Evolutionary conservation across 768 basidiomycete species (phyloP).

Genomic region (Amanita exitialis): DNA sequence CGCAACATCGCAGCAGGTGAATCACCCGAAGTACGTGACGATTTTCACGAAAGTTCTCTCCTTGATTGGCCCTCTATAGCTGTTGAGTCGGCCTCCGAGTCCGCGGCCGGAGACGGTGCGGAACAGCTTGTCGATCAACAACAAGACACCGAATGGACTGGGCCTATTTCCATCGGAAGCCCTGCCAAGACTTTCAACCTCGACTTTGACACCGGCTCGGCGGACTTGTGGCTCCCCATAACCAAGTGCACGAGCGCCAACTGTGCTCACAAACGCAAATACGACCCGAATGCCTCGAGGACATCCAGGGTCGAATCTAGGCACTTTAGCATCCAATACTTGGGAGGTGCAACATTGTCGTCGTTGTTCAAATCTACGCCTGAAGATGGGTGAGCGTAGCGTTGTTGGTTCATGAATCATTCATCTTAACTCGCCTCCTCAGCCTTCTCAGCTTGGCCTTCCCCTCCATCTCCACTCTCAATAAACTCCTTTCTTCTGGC

Average conservation of each 20-base stretch:
- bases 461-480: neutral
- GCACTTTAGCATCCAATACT: neutral
- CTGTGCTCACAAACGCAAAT: neutral
- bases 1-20: neutral
- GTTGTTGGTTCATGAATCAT: too few relatives aligned
- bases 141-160: neutral
- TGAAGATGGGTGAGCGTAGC: neutral
- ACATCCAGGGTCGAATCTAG: neutral
- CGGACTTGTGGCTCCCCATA: slow-evolving; percentile 38
- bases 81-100: too few relatives aligned
- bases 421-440: neutral
- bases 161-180: slow-evolving; percentile 26
- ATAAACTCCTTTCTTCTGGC: neutral
- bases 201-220: slow-evolving; percentile 42
- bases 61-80: neutral
- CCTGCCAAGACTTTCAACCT: slow-evolving; percentile 35
- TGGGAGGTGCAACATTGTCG: neutral
- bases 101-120: neutral
- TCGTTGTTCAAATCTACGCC: neutral
- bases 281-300: neutral
- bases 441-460: neutral
- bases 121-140: neutral
- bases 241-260: slow-evolving; percentile 10
- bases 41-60: neutral
- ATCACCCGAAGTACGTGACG: slow-evolving; percentile 11